These are phyloP conservation scores for Xylaria sp. DNA, from an alignment of 2,329 filamentous ascomycete genomes.

Conservation along the genomic window DNA sequence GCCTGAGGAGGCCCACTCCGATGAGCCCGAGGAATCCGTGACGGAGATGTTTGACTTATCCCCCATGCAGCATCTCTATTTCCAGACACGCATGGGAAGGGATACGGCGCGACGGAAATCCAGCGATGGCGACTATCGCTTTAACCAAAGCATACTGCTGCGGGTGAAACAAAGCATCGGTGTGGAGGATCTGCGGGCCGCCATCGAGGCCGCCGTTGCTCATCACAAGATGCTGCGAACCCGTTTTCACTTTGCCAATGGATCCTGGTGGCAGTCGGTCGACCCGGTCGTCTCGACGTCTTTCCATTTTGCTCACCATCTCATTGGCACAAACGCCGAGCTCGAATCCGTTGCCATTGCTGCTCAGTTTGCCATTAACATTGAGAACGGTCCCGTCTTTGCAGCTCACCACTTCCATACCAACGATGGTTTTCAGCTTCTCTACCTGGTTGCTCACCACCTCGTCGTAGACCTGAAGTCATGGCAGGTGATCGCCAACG, in stretches of 20 bases:
- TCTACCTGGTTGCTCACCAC: slow-evolving; percentile 64
- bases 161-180: slow-evolving; percentile 56
- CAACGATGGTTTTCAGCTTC: slow-evolving; percentile 57
- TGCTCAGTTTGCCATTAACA: slow-evolving; percentile 58
- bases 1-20: slow-evolving; percentile 47
- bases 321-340: slow-evolving; percentile 55
- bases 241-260: slow-evolving; percentile 54
- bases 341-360: slow-evolving; percentile 54
- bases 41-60: slow-evolving; percentile 59
- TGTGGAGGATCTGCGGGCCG: slow-evolving; percentile 59
- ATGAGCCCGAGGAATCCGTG: slow-evolving; percentile 50
- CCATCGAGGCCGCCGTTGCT: slow-evolving; percentile 60
- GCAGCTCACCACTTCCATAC: slow-evolving; percentile 61
- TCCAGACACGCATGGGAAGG: slow-evolving; percentile 58
- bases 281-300: slow-evolving; percentile 54
- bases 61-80: slow-evolving; percentile 66
- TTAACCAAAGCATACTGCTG: slow-evolving; percentile 63
- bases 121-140: slow-evolving; percentile 56
- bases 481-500: slow-evolving; percentile 62
- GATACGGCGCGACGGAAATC: slow-evolving; percentile 47
- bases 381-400: slow-evolving; percentile 63
- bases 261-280: slow-evolving; percentile 61
- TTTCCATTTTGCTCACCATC: slow-evolving; percentile 58
- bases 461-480: slow-evolving; percentile 63
- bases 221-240: slow-evolving; percentile 65